A percentile compares a stretch with the other conserved stretches of the same genome.
phyloP scores from a whole-genome alignment of 2,329 filamentous ascomycete species.

The Cytospora schulzeri region DNA sequence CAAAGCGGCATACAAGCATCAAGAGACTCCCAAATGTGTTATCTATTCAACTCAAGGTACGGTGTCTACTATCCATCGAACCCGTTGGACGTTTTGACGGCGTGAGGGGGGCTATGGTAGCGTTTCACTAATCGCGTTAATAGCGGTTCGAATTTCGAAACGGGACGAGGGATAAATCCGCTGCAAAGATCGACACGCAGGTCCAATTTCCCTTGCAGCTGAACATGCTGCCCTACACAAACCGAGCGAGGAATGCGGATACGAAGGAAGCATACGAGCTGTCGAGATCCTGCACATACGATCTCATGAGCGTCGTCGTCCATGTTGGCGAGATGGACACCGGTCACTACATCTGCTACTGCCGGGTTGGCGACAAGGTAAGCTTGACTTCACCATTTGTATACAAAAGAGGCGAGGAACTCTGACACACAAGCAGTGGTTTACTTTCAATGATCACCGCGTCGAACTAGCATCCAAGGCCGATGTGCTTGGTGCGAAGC shows the following conservation, averaged over 20 bases:
- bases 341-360: slow-evolving; percentile 91
- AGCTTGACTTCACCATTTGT: slow-evolving; percentile 30
- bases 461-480: slow-evolving; percentile 82
- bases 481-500: slow-evolving; percentile 82
- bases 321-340: slow-evolving; percentile 93
- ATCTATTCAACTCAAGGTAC: slow-evolving; percentile 88
- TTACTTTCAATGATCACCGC: slow-evolving; percentile 92
- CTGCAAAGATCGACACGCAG: slow-evolving; percentile 84
- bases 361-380: slow-evolving; percentile 74
- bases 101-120: not conserved
- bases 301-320: slow-evolving; percentile 86
- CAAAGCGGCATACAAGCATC: slow-evolving; percentile 81
- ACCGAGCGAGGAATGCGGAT: slow-evolving; percentile 58
- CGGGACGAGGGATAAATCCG: slow-evolving; percentile 64
- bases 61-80: not conserved
- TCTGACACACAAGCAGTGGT: slow-evolving; percentile 65
- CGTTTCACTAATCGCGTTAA: not conserved
- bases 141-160: slow-evolving; percentile 74
- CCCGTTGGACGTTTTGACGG: not conserved
- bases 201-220: slow-evolving; percentile 85
- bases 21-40: slow-evolving; percentile 85
- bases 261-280: slow-evolving; percentile 56
- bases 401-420: not conserved
- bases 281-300: slow-evolving; percentile 73
- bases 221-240: slow-evolving; percentile 90